Conservation (phyloP, 345 rosid genomes). For the Linum lewisii region DNA sequence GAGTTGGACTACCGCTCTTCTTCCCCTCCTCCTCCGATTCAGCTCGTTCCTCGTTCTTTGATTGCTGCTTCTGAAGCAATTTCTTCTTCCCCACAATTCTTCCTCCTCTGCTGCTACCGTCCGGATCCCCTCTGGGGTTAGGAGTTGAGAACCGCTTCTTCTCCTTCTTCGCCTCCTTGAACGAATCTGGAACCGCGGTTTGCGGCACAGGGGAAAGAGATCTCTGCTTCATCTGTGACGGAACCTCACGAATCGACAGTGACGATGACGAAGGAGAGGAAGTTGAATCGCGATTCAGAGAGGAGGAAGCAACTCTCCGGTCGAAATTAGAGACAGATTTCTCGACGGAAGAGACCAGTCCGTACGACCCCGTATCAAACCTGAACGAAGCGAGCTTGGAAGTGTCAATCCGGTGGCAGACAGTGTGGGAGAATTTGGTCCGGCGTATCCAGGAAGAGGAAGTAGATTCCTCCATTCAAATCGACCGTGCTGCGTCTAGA, state of each 20-base stretch:
- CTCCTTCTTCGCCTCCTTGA: conserved; percentile 70
- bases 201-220: conserved; percentile 70
- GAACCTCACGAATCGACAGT: not conserved
- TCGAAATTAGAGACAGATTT: too few relatives aligned
- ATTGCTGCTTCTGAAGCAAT: conserved; percentile 28
- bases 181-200: conserved; percentile 54
- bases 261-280: too few relatives aligned
- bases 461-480: conserved; percentile 61
- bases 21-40: conserved; percentile 4
- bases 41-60: conserved; percentile 23
- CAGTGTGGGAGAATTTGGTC: conserved; percentile 75
- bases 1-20: conserved; percentile 35
- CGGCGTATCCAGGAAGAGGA: conserved; percentile 87
- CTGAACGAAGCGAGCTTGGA: conserved; percentile 45
- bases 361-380: conserved; percentile 31
- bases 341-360: conserved; percentile 13
- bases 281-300: too few relatives aligned
- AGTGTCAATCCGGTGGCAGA: conserved; percentile 66
- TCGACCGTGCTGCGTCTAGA: not conserved
- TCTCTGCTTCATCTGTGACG: conserved; percentile 52
- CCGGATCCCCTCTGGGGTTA: conserved; percentile 33
- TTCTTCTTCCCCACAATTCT: conserved; percentile 25
- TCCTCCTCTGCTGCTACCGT: conserved; percentile 19
- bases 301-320: too few relatives aligned
- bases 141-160: conserved; percentile 90